Evolutionary conservation across 1,284 basidiomycete species (phyloP).

Genomic region (Malassezia obtusa): DNA sequence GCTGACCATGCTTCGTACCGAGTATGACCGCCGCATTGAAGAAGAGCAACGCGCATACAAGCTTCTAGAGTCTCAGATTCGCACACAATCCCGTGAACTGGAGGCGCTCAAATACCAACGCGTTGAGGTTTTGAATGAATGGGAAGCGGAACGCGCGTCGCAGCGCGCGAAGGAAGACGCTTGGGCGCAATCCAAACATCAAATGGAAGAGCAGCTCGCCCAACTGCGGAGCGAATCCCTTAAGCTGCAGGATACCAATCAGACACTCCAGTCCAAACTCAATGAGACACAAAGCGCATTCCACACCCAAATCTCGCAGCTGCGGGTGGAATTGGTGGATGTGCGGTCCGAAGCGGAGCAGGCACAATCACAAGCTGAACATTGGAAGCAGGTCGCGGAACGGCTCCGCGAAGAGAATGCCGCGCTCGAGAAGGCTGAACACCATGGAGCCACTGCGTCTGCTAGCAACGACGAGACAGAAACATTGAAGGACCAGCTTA

Average conservation of each 20-base stretch:
- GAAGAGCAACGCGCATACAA: slow-evolving; percentile 27
- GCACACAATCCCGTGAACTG: slow-evolving; percentile 31
- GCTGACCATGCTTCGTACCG: slow-evolving; percentile 24
- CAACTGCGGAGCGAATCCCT: slow-evolving; percentile 19
- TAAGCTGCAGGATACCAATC: slow-evolving; percentile 17
- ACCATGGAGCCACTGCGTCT: background rate
- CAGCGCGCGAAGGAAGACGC: slow-evolving; percentile 19
- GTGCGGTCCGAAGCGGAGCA: slow-evolving; percentile 15
- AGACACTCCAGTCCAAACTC: slow-evolving; percentile 14
- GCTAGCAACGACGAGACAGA: slow-evolving; percentile 12
- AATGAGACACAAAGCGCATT: background rate
- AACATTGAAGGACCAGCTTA: slow-evolving; percentile 23
- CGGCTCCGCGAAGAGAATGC: slow-evolving; percentile 19
- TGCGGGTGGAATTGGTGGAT: slow-evolving; percentile 21
- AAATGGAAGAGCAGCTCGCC: slow-evolving; percentile 23
- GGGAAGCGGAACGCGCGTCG: slow-evolving; percentile 31
- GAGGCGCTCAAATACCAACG: slow-evolving; percentile 34
- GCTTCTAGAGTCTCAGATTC: slow-evolving; percentile 28
- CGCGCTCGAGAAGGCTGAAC: slow-evolving; percentile 14
- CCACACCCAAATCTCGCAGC: slow-evolving; percentile 6
- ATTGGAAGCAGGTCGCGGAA: background rate
- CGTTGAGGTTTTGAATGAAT: slow-evolving; percentile 33
- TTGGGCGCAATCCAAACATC: slow-evolving; percentile 16
- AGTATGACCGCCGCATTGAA: slow-evolving; percentile 34
- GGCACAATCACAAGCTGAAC: slow-evolving; percentile 9